Percentiles rank a stretch among this genome's conserved stretches.
phyloP scores from a whole-genome alignment of 176 grass and related monocot genomes.

The Urochloa ruziziensis region DNA sequence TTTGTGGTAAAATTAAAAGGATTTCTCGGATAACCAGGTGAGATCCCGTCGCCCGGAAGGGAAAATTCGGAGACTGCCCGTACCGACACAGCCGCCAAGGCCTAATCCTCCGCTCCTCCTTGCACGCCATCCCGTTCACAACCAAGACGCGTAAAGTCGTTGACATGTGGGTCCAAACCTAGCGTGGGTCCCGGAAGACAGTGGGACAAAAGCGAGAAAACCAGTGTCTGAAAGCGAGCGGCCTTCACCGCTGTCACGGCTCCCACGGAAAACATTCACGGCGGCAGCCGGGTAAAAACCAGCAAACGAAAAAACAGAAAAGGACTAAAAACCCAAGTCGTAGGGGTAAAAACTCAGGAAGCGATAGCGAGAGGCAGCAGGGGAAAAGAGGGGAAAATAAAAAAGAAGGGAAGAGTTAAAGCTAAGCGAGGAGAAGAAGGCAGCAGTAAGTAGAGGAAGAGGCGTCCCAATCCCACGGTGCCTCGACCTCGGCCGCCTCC shows the following conservation, averaged over 20 bases:
- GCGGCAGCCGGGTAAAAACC: background rate
- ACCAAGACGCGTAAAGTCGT: rapidly evolving
- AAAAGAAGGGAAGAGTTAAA: slow-evolving; percentile 29
- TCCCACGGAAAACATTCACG: slow-evolving; percentile 20
- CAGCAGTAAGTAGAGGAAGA: slow-evolving; percentile 39
- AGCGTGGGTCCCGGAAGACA: rapidly evolving
- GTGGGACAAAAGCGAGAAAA: rapidly evolving
- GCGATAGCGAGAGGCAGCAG: background rate
- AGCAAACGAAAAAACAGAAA: background rate
- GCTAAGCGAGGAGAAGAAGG: slow-evolving; percentile 29
- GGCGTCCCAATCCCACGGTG: slow-evolving; percentile 48
- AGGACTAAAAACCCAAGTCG: slow-evolving; percentile 4
- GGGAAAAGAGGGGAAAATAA: background rate
- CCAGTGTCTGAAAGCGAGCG: background rate
- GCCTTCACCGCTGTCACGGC: slow-evolving; percentile 29
- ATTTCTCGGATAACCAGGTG: background rate
- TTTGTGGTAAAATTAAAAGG: background rate
- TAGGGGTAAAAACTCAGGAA: slow-evolving; percentile 46
- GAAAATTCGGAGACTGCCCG: slow-evolving; percentile 21
- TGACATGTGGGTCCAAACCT: background rate
- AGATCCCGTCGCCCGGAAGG: slow-evolving; percentile 22
- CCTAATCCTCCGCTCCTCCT: background rate
- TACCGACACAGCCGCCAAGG: background rate
- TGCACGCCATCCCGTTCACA: background rate
- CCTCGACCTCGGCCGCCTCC: slow-evolving; percentile 36